Percentiles rank a stretch among this genome's conserved stretches.
phyloP scores from a whole-genome alignment of 2,329 filamentous ascomycete species.

The Penicillium hordei region DNA sequence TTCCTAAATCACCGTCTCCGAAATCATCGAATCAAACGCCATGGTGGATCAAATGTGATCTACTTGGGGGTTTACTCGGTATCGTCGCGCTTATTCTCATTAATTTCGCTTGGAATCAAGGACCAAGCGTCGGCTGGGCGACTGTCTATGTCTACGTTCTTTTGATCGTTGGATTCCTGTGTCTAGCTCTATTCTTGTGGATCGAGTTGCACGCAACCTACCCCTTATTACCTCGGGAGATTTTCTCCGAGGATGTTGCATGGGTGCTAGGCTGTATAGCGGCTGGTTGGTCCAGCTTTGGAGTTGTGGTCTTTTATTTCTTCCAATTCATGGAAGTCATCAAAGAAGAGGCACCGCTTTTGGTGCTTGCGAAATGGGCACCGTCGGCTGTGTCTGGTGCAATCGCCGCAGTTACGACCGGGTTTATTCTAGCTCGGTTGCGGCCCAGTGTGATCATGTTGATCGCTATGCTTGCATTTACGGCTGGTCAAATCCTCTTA shows the following conservation, averaged over 20 bases:
- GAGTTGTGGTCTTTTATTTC: constrained; percentile 55
- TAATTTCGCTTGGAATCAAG: constrained; percentile 68
- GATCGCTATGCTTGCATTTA: constrained; percentile 34
- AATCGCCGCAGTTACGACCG: constrained; percentile 36
- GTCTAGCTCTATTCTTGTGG: constrained; percentile 56
- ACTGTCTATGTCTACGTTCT: constrained; percentile 54
- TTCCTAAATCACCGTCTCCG: constrained; percentile 8
- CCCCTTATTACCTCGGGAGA: constrained; percentile 59
- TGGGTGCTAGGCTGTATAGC: constrained; percentile 59
- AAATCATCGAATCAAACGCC: background rate
- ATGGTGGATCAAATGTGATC: constrained; percentile 11
- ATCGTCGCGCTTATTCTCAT: constrained; percentile 57
- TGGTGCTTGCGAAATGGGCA: constrained; percentile 30
- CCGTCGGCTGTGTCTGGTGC: constrained; percentile 33
- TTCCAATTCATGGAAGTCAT: constrained; percentile 52
- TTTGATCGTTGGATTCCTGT: constrained; percentile 57
- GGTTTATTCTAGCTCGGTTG: constrained; percentile 34
- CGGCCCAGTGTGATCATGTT: constrained; percentile 39
- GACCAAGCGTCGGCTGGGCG: constrained; percentile 57
- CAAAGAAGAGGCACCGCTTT: constrained; percentile 30
- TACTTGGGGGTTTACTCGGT: constrained; percentile 43
- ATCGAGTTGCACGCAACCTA: constrained; percentile 48
- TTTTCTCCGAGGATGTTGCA: constrained; percentile 48
- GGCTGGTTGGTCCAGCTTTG: constrained; percentile 57
- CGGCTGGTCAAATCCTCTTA: constrained; percentile 39